These are phyloP conservation scores for Penicillium sclerotigenum DNA, from an alignment of 2,329 filamentous ascomycete species.

Conservation along the genomic window DNA sequence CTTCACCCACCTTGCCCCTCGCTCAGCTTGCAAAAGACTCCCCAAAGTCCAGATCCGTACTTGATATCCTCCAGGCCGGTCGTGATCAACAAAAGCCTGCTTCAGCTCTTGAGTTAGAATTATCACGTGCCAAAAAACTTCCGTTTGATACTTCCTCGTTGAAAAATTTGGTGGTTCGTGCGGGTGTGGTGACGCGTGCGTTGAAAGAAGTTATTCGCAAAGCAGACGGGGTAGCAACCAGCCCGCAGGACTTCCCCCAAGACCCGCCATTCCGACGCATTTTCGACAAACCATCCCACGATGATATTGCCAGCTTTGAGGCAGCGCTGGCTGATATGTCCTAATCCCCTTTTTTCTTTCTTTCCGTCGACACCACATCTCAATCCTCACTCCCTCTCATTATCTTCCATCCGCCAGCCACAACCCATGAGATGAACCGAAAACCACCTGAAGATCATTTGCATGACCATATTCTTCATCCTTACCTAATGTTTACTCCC, in stretches of 20 bases:
- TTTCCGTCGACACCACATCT: neutral
- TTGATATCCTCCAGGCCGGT: slow-evolving; percentile 56
- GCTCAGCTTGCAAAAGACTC: slow-evolving; percentile 55
- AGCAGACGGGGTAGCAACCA: slow-evolving; percentile 45
- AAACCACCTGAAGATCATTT: slow-evolving; percentile 7
- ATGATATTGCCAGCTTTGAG: slow-evolving; percentile 32
- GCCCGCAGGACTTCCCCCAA: slow-evolving; percentile 31
- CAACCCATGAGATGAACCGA: slow-evolving; percentile 11
- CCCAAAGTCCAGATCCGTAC: slow-evolving; percentile 59
- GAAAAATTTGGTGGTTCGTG: slow-evolving; percentile 56
- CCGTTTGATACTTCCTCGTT: slow-evolving; percentile 65
- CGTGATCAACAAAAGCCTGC: slow-evolving; percentile 37
- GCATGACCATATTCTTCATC: slow-evolving; percentile 14
- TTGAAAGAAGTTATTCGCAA: slow-evolving; percentile 51
- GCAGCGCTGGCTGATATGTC: slow-evolving; percentile 26
- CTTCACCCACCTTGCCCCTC: slow-evolving; percentile 30
- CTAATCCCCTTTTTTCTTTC: neutral
- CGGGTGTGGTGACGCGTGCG: slow-evolving; percentile 48
- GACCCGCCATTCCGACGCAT: slow-evolving; percentile 50
- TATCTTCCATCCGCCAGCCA: slow-evolving; percentile 5
- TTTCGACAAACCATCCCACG: slow-evolving; percentile 42
- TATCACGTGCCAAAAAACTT: slow-evolving; percentile 50
- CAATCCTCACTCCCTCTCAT: slow-evolving; percentile 12
- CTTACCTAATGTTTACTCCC: slow-evolving; percentile 7
- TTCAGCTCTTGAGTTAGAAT: slow-evolving; percentile 22